phyloP scores from a whole-genome alignment of 805 yeast genomes.

The Pichia ethanolica region DNA sequence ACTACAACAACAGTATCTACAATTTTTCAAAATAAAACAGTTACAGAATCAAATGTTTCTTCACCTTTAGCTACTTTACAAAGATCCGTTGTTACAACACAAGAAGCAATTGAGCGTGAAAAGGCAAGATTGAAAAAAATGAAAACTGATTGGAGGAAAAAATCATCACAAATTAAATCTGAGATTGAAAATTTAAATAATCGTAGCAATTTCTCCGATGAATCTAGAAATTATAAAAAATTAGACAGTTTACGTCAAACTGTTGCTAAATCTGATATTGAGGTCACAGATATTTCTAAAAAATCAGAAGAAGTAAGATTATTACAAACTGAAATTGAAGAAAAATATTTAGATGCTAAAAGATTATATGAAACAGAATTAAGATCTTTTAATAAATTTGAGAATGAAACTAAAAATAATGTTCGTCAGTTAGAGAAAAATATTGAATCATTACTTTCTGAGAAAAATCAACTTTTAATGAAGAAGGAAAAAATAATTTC shows the following conservation, averaged over 20 bases:
- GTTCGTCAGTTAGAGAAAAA: slow-evolving; percentile 18
- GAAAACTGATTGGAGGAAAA: slow-evolving; percentile 52
- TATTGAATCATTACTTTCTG: slow-evolving; percentile 23
- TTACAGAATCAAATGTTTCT: slow-evolving; percentile 28
- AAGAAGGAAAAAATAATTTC: slow-evolving; percentile 29
- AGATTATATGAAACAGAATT: slow-evolving; percentile 31
- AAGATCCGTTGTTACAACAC: slow-evolving; percentile 58
- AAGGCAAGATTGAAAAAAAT: slow-evolving; percentile 48
- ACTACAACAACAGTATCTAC: slow-evolving; percentile 30
- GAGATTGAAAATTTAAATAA: slow-evolving; percentile 50
- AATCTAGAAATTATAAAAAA: slow-evolving; percentile 47
- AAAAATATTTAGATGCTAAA: slow-evolving; percentile 30
- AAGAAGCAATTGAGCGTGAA: slow-evolving; percentile 51
- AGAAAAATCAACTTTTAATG: slow-evolving; percentile 22
- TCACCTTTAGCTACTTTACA: slow-evolving; percentile 59
- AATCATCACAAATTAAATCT: slow-evolving; percentile 39
- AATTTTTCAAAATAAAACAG: slow-evolving; percentile 25
- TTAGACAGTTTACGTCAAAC: slow-evolving; percentile 43
- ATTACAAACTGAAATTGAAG: slow-evolving; percentile 33
- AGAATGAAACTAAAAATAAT: slow-evolving; percentile 23
- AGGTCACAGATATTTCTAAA: slow-evolving; percentile 30
- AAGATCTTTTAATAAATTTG: slow-evolving; percentile 27
- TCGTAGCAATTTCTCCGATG: slow-evolving; percentile 43
- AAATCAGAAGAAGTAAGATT: slow-evolving; percentile 28
- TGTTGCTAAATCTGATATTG: slow-evolving; percentile 33